Evolutionary conservation across 2,329 filamentous ascomycete species (phyloP), one percentile per base, ranked within the genome.

Genomic region (Polychaeton citri): DNA sequence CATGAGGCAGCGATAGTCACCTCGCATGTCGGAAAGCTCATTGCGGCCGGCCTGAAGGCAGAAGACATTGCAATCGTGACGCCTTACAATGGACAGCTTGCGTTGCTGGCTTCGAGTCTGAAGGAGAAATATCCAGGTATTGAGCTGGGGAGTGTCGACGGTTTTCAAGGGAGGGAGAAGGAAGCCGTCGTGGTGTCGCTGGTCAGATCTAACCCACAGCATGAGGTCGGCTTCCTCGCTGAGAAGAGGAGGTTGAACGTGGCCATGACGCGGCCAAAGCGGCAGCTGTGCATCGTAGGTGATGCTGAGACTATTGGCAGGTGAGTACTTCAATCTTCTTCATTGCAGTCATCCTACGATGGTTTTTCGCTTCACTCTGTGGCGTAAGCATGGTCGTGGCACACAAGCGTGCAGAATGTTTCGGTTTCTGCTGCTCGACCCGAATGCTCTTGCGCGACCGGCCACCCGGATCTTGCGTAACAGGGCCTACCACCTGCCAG

Each of bases 121-220:
- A 90, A 88, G 54, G 82, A 90, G 41, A 65, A 68, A 26, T 93
- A 81, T 49, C 81, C 81, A 0, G 85, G 81, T 9, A 76, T 98
- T 34, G 90, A 98, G 58, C 68, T 98, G n/a, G 90, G 90, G 21
- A 94, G 85, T 50, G 84, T 98, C 2, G 90, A 98, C 58, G 90
- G 88, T 2, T 98, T 98, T 56, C 90, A 98, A 59, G 90, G 90
- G 21, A 76, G 90, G 13, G 90, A 98, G 60, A 98, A 98, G 60
- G 90, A 98, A 59, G 90, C 84, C 2, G 79, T 98, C 12, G 72
- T 98, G 26, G 79, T 98, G 35, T 93, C 81, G 58, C 71, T 96
- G n/a, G 90, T 98, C 38, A 72, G 90, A 46, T 95, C 87, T 60
- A 98, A 98, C 55, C 47, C 75, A 5, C 74, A 86, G 33, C 76